Conservation (phyloP, 140 eudicot genomes). For the Oenanthe javanica region DNA sequence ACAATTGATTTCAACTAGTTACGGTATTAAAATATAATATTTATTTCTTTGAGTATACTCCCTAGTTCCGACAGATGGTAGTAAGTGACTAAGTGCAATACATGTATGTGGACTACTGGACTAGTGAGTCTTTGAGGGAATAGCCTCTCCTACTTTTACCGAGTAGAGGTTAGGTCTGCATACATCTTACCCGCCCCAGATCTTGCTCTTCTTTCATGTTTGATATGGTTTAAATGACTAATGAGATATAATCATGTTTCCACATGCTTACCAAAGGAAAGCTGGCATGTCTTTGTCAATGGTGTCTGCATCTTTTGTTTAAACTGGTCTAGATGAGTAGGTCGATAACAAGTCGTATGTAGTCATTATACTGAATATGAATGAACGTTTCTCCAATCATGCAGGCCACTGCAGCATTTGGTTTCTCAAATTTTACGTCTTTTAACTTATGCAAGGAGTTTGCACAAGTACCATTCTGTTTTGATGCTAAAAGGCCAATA, state of each 20-base stretch:
- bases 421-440: neutral
- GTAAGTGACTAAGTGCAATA: neutral
- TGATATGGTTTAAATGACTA: neutral
- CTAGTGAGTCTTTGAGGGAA: neutral
- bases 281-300: neutral
- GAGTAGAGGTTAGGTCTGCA: neutral
- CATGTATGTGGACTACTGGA: neutral
- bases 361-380: neutral
- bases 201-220: neutral
- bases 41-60: neutral
- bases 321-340: neutral
- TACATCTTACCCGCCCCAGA: neutral
- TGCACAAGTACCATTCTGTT: neutral
- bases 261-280: neutral
- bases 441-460: neutral
- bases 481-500: slow-evolving; percentile 1
- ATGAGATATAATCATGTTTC: neutral
- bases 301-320: neutral
- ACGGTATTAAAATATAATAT: no score
- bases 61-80: neutral
- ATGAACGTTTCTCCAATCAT: neutral
- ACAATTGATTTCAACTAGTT: neutral
- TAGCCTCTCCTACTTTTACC: neutral
- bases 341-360: neutral
- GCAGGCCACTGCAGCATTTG: slow-evolving; percentile 1